Base-by-base conservation (phyloP, 192 early-diverging fungal genomes). In the Coemansia sp. region DNA sequence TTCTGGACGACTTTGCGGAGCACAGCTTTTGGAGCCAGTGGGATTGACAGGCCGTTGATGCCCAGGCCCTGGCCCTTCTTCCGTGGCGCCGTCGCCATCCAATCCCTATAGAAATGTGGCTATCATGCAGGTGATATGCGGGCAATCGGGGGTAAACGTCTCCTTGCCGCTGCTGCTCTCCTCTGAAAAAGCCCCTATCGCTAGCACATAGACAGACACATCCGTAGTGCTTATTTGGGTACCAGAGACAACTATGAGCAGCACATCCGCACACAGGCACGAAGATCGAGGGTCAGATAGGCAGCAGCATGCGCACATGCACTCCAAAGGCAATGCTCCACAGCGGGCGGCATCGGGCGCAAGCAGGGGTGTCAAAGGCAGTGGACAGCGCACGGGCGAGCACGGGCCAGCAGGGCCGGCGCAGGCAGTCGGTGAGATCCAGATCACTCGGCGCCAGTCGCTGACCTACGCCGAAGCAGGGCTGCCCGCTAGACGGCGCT, bases 21-120 rank as follows among this genome's bases (percentile, higher is more conserved):
- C 59, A 67, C 30, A 46, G 28, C 13, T 75, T 75, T 32, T 75
- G 71, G 71, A 26, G 32, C 38, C 20, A 62, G 58, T 47, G 59
- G 64, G 12, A 31, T 43, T 46, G 22, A n/a, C n/a, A n/a, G n/a
- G n/a, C n/a, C n/a, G n/a, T n/a, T n/a, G n/a, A n/a, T n/a, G n/a
- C n/a, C n/a, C n/a, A n/a, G n/a, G n/a, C n/a, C n/a, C n/a, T n/a
- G n/a, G n/a, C n/a, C n/a, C n/a, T n/a, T n/a, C n/a, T n/a, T n/a
- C n/a, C n/a, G n/a, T n/a, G n/a, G n/a, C n/a, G n/a, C n/a, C n/a
- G n/a, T n/a, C n/a, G n/a, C n/a, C n/a, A n/a, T n/a, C n/a, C n/a
- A n/a, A n/a, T n/a, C n/a, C n/a, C n/a, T n/a, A n/a, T n/a, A n/a
- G n/a, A n/a, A n/a, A n/a, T n/a, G n/a, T n/a, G n/a, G n/a, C n/a